Evolutionary conservation across 2,329 filamentous ascomycete species (phyloP), one percentile per base, ranked within the genome.

Genomic region (Pyrenochaeta sp.): DNA sequence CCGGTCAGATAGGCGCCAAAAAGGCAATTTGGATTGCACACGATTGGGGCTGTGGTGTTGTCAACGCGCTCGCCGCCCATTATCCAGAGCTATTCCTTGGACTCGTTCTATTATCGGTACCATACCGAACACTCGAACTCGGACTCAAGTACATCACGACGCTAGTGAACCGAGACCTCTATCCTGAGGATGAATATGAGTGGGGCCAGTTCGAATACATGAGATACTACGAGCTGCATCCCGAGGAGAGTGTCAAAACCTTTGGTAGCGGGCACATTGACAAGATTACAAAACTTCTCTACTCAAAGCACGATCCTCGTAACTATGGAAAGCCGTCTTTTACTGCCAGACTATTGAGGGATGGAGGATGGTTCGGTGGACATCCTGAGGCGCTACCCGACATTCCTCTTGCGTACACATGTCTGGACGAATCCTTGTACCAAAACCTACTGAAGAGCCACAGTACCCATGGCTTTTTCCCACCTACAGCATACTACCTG

Each of bases 111-210:
- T 9, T 27, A 9, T 4, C 23, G 9, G 23, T 27, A 9, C 23
- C 23, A 9, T 27, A 27, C 23, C 23, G 23, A 27, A 27, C 4
- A 4, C 9, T 27, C 4, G 23, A 27, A 27, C 23, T 27, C 9
- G 23, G 23, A 9, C 61, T 79, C 18, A 67, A 77, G 0, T 59
- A 68, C 9, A 45, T 76, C 9, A 42, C 78, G 11, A 65, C 71
- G 2, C 50, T 70, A 3, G 64, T 79, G 7, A 76, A 82, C 59
- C 75, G 80, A 9, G 74, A 78, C 0, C 45, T 81, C 10, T 83
- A 83, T 54, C 81, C 81, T 0, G 71, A 66, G 14, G 75, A 78
- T 29, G 45, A 81, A 55, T 81, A 73, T 37, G 72, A 75, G 1
- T 69, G 64, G 36, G 75, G 73, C 5, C 74, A 76, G 48, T 77